A percentile compares a stretch with the other conserved stretches of the same genome.
phyloP scores from a whole-genome alignment of 495 filamentous ascomycete species.

The Sordaria brevicollis region DNA sequence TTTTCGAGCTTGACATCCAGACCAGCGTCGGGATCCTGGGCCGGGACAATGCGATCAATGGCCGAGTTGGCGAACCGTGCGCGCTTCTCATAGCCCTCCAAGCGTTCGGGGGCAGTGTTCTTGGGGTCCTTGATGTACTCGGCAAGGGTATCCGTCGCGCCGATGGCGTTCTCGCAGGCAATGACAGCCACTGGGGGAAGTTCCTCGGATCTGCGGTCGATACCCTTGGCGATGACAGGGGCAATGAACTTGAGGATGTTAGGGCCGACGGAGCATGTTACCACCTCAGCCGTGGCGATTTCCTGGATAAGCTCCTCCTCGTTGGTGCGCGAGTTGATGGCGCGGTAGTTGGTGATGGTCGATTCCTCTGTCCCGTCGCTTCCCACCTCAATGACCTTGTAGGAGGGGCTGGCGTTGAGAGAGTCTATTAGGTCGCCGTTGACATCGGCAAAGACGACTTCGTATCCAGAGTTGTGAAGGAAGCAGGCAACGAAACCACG shows the following conservation, averaged over 20 bases:
- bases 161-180: conserved; percentile 95
- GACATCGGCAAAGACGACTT: conserved; percentile 94
- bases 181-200: conserved; percentile 75
- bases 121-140: conserved; percentile 65
- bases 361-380: conserved; percentile 70
- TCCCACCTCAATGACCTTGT: conserved; percentile 89
- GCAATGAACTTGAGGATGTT: conserved; percentile 95
- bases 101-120: conserved; percentile 49
- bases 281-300: conserved; percentile 75
- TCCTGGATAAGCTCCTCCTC: conserved; percentile 70
- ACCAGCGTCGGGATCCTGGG: conserved; percentile 65
- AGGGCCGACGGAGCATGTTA: conserved; percentile 95
- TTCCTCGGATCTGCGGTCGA: conserved; percentile 58
- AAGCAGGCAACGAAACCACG: conserved; percentile 51
- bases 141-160: conserved; percentile 75
- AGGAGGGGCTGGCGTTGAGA: conserved; percentile 62
- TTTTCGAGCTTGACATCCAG: conserved; percentile 92
- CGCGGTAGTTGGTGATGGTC: conserved; percentile 84
- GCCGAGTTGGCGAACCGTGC: conserved; percentile 90
- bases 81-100: conserved; percentile 50
- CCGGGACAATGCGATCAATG: conserved; percentile 94
- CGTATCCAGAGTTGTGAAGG: conserved; percentile 76
- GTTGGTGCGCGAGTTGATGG: conserved; percentile 85
- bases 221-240: conserved; percentile 82
- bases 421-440: conserved; percentile 66